Base-by-base conservation (phyloP, 2,329 filamentous ascomycete species). In the Trichoderma sp. region DNA sequence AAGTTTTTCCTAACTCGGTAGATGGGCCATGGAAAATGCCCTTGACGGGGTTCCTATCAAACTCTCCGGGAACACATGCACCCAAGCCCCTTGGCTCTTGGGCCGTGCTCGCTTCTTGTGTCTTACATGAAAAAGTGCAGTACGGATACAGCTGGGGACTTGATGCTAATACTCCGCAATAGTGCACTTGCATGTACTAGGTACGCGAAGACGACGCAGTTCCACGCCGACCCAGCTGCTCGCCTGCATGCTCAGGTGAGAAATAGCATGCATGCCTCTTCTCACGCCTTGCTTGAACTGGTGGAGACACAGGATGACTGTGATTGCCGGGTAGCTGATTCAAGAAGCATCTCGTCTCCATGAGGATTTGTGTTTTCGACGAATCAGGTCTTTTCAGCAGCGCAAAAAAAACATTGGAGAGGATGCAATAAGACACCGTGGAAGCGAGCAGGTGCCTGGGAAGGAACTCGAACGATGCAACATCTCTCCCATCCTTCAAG, bases 401-500 rank as follows among this genome's bases (percentile, higher is more conserved):
- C n/a, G 14, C 8, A 66, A 34, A 34, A 14, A 24, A 43, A 43
- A 59, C 16, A 16, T 5, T 18, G 6, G 39, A 43, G 39, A 43
- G 18, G 39, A 18, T 8, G 6, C 39, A 43, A 8, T 3, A 37
- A n/a, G 32, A 34, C 14, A 21, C 13, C 32, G 13, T 34, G 4
- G 32, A 34, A 56, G 6, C 39, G 14, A 59, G 24, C 26, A 24
- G 64, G 28, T 66, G 64, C 64, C 64, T 66, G 39, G 64, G 21
- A 43, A 32, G 52, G 54, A 46, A 66, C 64, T 51, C 39, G 26
- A 32, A 28, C 64, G 64, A 66, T 66, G 64, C 64, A 66, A 66
- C 64, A 58, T 66, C 21, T 66, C 30, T 37, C 8, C 26, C 64
- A 66, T 59, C 54, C 64, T 58, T 66, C 11, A 43, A 66, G 64